Evolutionary conservation across 116 monocot genomes (phyloP).

Genomic region (Iris pallida): DNA sequence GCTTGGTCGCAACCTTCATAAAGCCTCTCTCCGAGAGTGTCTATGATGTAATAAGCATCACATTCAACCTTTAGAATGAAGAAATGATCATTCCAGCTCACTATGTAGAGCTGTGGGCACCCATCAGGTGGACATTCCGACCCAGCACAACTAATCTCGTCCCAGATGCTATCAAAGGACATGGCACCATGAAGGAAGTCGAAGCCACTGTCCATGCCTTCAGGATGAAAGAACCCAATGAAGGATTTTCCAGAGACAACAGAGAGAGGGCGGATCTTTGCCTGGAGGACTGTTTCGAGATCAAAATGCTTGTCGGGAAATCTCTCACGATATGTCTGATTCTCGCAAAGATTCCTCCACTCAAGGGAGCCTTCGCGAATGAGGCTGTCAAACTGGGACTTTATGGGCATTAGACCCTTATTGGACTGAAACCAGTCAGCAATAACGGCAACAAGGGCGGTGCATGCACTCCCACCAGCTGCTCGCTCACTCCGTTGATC

Average conservation of each 20-base stretch:
- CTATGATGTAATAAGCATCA: constrained; percentile 82
- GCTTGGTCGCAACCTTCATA: constrained; percentile 79
- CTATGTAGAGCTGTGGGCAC: constrained; percentile 41
- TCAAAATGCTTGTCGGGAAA: constrained; percentile 86
- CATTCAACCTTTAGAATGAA: constrained; percentile 71
- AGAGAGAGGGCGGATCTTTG: constrained; percentile 52
- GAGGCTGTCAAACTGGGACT: constrained; percentile 77
- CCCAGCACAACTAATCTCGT: constrained; percentile 46
- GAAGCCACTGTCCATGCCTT: constrained; percentile 31
- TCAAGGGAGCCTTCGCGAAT: constrained; percentile 85
- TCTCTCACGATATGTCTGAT: constrained; percentile 30
- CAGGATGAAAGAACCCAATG: constrained; percentile 69
- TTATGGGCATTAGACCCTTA: constrained; percentile 48
- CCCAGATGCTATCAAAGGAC: constrained; percentile 83
- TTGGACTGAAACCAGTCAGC: constrained; percentile 82
- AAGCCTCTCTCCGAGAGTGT: constrained; percentile 89
- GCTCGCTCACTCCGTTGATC: constrained; percentile 91
- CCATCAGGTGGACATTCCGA: neutral
- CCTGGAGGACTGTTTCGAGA: constrained; percentile 64
- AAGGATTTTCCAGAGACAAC: constrained; percentile 53
- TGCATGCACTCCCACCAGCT: constrained; percentile 87
- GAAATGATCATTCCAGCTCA: constrained; percentile 97
- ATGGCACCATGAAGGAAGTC: constrained; percentile 66
- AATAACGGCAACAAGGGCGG: constrained; percentile 82
- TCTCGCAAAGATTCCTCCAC: constrained; percentile 80